Evolutionary conservation across 345 rosid species (phyloP).

Genomic region (Cardamine resedifolia): DNA sequence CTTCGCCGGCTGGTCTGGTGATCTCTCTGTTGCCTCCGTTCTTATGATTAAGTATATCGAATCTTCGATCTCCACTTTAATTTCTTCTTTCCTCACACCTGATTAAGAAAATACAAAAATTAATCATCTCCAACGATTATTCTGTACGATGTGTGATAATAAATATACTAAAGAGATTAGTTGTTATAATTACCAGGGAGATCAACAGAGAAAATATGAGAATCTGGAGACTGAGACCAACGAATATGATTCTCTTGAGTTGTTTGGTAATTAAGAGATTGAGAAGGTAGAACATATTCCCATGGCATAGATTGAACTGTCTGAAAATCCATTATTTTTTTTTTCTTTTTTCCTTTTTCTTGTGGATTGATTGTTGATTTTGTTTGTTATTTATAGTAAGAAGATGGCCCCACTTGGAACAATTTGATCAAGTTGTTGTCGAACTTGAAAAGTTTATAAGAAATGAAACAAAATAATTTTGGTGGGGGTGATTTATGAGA

Average conservation of each 20-base stretch:
- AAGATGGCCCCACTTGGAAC: constrained; percentile 20
- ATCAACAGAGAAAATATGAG: constrained; percentile 68
- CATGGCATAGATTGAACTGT: constrained; percentile 46
- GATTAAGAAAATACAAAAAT: neutral
- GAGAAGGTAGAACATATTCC: constrained; percentile 43
- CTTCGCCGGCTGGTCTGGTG: constrained; percentile 40
- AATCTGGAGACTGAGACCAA: constrained; percentile 68
- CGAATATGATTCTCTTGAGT: constrained; percentile 55
- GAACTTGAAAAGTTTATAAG: neutral
- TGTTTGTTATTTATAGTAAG: neutral
- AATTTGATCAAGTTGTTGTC: constrained; percentile 34
- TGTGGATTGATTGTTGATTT: neutral
- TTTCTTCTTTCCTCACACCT: constrained; percentile 81
- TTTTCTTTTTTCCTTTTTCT: neutral
- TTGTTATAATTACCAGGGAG: constrained; percentile 52
- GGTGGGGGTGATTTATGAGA: neutral
- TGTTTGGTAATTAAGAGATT: constrained; percentile 33
- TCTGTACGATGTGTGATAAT: neutral
- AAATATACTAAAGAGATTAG: neutral
- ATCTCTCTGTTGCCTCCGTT: constrained; percentile 48
- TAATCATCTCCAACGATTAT: neutral
- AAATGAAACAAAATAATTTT: constrained; percentile 1
- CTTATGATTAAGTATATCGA: constrained; percentile 61
- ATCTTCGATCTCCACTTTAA: constrained; percentile 75
- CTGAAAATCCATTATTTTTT: constrained; percentile 48